Conservation (phyloP, 1,139 yeast genomes). For the Suhomyces panamericanus region DNA sequence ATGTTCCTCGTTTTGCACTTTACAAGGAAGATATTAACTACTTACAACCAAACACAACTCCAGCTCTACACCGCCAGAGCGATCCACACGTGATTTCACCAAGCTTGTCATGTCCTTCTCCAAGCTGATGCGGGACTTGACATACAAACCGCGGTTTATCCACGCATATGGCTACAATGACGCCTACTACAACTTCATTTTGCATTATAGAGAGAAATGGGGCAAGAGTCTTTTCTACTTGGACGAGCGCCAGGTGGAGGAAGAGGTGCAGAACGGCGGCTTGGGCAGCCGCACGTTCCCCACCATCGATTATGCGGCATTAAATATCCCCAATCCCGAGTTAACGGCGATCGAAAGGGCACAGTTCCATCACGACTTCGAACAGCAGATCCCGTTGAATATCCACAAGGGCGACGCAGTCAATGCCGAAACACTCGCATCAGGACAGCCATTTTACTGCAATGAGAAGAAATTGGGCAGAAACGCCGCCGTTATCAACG, state of each 20-base stretch:
- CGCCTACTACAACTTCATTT: conserved; percentile 25
- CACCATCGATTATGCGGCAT: conserved; percentile 1
- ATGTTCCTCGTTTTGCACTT: too few species aligned
- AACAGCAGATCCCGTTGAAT: conserved; percentile 3
- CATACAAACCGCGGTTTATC: conserved; percentile 38
- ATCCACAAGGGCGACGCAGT: conserved; percentile 6
- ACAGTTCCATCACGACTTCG: not conserved
- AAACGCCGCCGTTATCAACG: conserved; percentile 47
- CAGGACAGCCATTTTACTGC: conserved; percentile 12
- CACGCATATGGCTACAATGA: conserved; percentile 39
- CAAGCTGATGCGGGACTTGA: conserved; percentile 23
- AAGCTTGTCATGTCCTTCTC: conserved; percentile 3
- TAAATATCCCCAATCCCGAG: conserved; percentile 8
- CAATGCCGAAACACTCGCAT: conserved; percentile 1
- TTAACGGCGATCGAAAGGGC: not conserved
- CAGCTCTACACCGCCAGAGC: too few species aligned
- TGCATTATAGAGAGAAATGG: conserved; percentile 37
- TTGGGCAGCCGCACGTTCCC: conserved; percentile 9
- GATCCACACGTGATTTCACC: too few species aligned
- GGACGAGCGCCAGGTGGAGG: conserved; percentile 25
- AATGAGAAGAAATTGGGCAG: conserved; percentile 25
- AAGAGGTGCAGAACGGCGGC: conserved; percentile 11
- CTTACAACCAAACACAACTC: too few species aligned
- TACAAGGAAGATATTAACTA: too few species aligned
- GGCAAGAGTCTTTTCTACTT: conserved; percentile 33